A percentile compares a stretch with the other conserved stretches of the same genome.
Conservation (phyloP, 768 basidiomycete species). For the Artomyces pyxidatus region DNA sequence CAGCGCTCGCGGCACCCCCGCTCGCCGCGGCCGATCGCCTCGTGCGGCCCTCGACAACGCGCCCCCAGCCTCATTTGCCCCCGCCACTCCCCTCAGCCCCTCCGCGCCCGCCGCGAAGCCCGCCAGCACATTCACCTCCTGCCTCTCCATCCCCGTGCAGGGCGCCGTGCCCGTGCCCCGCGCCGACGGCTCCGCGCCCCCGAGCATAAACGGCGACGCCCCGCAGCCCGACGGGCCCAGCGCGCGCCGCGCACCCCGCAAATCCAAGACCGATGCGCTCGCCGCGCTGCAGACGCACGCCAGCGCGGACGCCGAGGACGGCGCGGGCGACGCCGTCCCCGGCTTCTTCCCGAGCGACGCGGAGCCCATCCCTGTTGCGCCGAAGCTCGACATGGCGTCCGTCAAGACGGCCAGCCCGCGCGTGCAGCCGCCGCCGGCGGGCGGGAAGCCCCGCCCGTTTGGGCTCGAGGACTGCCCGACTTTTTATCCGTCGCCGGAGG, state of each 20-base stretch:
- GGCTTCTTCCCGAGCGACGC: conserved; percentile 28
- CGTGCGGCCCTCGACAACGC: conserved; percentile 1
- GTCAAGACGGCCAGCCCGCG: conserved; percentile 61
- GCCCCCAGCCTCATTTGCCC: conserved; percentile 9
- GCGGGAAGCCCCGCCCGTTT: conserved; percentile 60
- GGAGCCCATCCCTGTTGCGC: conserved; percentile 51
- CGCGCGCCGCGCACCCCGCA: conserved; percentile 66
- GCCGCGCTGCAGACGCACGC: conserved; percentile 68
- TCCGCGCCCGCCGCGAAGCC: conserved; percentile 30
- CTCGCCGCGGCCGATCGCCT: conserved; percentile 6
- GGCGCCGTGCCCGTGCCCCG: conserved; percentile 53
- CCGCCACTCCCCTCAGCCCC: conserved; percentile 11
- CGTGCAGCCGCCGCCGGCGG: conserved; percentile 28
- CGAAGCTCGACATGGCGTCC: conserved; percentile 56
- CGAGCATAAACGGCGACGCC: background rate
- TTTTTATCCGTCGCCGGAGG: conserved; percentile 82
- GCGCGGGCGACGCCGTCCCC: conserved; percentile 37
- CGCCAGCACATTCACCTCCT: conserved; percentile 47
- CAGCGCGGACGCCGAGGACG: conserved; percentile 45
- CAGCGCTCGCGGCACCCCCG: conserved; percentile 15
- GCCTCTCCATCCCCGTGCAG: conserved; percentile 70
- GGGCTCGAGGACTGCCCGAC: conserved; percentile 83
- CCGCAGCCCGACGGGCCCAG: background rate
- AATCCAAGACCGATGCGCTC: conserved; percentile 85
- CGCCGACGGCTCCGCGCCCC: conserved; percentile 3